A percentile compares a stretch with the other conserved stretches of the same genome.
phyloP scores from a whole-genome alignment of 2,329 filamentous ascomycete genomes.

The Didymella lethalis region DNA sequence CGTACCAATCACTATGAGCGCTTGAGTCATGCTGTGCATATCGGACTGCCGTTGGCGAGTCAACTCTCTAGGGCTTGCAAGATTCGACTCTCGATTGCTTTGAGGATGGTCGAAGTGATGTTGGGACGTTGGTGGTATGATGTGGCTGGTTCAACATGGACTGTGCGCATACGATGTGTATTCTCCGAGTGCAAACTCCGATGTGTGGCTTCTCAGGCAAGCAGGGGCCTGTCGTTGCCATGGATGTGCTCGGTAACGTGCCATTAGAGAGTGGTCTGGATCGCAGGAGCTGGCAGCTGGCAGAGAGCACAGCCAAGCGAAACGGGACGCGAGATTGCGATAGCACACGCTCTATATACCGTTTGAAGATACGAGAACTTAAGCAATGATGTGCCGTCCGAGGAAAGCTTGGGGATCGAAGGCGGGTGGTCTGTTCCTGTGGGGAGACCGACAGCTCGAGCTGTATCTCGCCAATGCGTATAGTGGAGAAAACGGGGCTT shows the following conservation, averaged over 20 bases:
- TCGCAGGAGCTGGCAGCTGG: not conserved
- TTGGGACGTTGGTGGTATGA: not conserved
- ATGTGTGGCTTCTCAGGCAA: not conserved
- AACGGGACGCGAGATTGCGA: not conserved
- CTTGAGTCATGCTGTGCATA: not conserved
- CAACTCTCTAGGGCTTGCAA: not conserved
- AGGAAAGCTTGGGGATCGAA: conserved; percentile 3
- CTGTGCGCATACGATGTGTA: not conserved
- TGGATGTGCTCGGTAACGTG: not conserved
- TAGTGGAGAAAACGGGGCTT: not conserved
- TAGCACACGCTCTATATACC: not conserved
- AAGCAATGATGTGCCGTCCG: conserved; percentile 11
- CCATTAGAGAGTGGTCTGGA: not conserved
- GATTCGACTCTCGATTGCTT: no score
- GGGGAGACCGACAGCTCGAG: not conserved
- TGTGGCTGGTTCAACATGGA: not conserved
- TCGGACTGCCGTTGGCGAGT: not conserved
- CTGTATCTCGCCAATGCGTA: not conserved
- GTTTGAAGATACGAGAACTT: not conserved
- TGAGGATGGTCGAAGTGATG: not conserved
- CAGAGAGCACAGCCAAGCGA: not conserved
- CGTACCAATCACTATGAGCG: not conserved
- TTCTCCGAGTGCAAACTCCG: not conserved
- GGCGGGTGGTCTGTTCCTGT: not conserved
- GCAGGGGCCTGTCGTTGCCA: not conserved